These are phyloP conservation scores for Remersonia thermophila DNA, from an alignment of 2,329 filamentous ascomycete genomes.

Conservation along the genomic window DNA sequence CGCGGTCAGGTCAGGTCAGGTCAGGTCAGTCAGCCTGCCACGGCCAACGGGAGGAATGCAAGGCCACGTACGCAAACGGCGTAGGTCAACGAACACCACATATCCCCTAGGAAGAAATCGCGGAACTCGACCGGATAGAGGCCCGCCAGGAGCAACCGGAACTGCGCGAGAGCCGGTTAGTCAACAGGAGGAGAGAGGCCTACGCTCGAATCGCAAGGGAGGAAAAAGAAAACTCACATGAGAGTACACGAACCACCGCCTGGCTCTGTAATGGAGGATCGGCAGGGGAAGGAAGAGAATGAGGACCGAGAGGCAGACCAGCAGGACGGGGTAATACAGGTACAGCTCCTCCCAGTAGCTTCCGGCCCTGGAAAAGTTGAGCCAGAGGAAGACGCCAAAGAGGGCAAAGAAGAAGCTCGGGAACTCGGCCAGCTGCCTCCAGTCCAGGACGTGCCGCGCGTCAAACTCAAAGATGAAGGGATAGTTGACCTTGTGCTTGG, in stretches of 20 bases:
- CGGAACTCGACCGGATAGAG: conserved; percentile 90
- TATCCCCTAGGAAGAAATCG: conserved; percentile 95
- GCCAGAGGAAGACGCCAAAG: conserved; percentile 70
- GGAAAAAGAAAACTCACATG: conserved; percentile 66
- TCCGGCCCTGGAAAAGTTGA: conserved; percentile 70
- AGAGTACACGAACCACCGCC: conserved; percentile 82
- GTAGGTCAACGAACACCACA: conserved; percentile 94
- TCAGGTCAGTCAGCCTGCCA: not conserved
- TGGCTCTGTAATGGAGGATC: conserved; percentile 60
- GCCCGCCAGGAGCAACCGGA: conserved; percentile 73
- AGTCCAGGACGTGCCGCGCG: conserved; percentile 72
- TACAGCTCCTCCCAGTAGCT: conserved; percentile 47
- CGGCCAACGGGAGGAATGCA: not conserved
- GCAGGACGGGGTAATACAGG: conserved; percentile 73
- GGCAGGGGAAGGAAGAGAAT: conserved; percentile 67
- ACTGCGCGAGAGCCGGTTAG: conserved; percentile 41
- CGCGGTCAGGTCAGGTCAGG: conserved; percentile 4
- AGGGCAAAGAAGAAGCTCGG: conserved; percentile 73
- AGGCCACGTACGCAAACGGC: conserved; percentile 58
- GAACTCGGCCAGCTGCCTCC: conserved; percentile 77
- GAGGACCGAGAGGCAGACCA: conserved; percentile 55
- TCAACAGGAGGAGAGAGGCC: not conserved
- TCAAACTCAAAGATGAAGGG: conserved; percentile 96
- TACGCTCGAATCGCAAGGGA: too few relatives aligned
- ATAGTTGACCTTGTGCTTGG: conserved; percentile 80